These are phyloP conservation scores for Catharanthus roseus DNA, from an alignment of 257 asterid genomes.

Conservation along the genomic window DNA sequence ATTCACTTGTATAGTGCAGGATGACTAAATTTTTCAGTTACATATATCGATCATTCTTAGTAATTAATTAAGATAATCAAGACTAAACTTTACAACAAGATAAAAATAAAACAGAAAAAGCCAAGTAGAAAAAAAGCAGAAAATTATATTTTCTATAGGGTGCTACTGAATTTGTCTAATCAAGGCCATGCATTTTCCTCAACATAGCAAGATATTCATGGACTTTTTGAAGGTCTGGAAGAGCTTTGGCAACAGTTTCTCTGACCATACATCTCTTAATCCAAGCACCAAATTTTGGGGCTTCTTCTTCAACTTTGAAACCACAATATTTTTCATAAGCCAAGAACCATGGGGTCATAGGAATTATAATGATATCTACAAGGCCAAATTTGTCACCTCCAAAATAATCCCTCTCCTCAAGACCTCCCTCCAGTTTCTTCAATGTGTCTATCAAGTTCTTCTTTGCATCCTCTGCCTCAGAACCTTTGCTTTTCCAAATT, in stretches of 20 bases:
- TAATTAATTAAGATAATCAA: no score
- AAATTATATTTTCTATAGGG: no score
- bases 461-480: slow-evolving; percentile 40
- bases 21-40: no score
- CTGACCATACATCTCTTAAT: slow-evolving; percentile 49
- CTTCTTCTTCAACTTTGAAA: slow-evolving; percentile 50
- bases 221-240: slow-evolving; percentile 41
- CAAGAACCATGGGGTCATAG: slow-evolving; percentile 51
- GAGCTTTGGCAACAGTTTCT: slow-evolving; percentile 45
- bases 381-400: slow-evolving; percentile 61
- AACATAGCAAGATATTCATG: slow-evolving; percentile 41
- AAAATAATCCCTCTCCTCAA: slow-evolving; percentile 50
- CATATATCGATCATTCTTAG: no score
- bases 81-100: no score
- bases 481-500: slow-evolving; percentile 58
- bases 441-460: slow-evolving; percentile 45
- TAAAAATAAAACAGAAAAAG: no score
- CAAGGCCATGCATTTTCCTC: slow-evolving; percentile 59
- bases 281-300: slow-evolving; percentile 59
- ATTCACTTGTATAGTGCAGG: no score
- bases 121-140: no score
- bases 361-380: slow-evolving; percentile 44
- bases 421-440: slow-evolving; percentile 64
- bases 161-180: no score
- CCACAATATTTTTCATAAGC: slow-evolving; percentile 58